Evolutionary conservation across 148 eudicot species (phyloP).

Genomic region (Cornus suecica): DNA sequence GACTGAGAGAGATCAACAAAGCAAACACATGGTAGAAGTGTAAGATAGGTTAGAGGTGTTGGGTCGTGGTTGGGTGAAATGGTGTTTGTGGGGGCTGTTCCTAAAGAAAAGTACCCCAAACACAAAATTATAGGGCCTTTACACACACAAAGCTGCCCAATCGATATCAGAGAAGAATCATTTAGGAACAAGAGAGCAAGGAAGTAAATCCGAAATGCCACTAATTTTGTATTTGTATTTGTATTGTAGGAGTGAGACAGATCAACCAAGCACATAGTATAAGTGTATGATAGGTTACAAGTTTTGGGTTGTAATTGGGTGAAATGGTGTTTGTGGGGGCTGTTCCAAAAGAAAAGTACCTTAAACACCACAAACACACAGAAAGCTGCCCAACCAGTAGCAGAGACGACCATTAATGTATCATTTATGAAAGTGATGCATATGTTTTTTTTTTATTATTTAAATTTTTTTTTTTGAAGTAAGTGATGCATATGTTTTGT

Average conservation of each 20-base stretch:
- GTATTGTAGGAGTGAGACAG: slow-evolving; percentile 10
- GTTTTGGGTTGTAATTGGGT: slow-evolving; percentile 32
- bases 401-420: slow-evolving; percentile 22
- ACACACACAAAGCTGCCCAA: slow-evolving; percentile 7
- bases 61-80: slow-evolving; percentile 29
- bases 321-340: slow-evolving; percentile 28
- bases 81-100: slow-evolving; percentile 27
- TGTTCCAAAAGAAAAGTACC: slow-evolving; percentile 4
- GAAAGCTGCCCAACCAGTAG: slow-evolving; percentile 12
- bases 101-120: slow-evolving; percentile 8
- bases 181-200: not conserved
- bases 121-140: not conserved
- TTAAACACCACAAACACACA: not conserved
- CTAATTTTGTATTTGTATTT: no score
- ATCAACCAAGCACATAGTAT: slow-evolving; percentile 1
- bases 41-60: slow-evolving; percentile 14
- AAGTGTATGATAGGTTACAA: not conserved
- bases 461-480: no score
- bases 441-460: no score
- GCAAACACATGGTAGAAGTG: not conserved
- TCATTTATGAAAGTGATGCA: not conserved
- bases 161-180: slow-evolving; percentile 16
- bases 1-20: slow-evolving; percentile 12
- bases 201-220: slow-evolving; percentile 8
- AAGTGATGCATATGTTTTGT: no score